Evolutionary conservation across 2,329 filamentous ascomycete genomes (phyloP).

Genomic region (Xylaria sp.): DNA sequence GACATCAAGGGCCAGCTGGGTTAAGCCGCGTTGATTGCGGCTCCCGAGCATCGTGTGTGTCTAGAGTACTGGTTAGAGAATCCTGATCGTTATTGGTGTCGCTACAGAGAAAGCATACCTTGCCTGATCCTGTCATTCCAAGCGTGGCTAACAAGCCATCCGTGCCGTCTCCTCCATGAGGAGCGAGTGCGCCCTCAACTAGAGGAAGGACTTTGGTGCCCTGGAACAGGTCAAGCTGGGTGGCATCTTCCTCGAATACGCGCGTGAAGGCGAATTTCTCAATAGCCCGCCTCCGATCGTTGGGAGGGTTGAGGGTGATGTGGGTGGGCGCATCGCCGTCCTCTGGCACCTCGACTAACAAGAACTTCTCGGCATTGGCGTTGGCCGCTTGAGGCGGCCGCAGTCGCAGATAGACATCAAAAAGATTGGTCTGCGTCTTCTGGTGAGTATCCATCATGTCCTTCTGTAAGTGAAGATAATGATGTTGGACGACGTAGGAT

Average conservation of each 20-base stretch:
- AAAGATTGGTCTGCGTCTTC: constrained; percentile 70
- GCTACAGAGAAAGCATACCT: constrained; percentile 66
- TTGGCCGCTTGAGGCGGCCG: constrained; percentile 69
- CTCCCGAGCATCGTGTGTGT: constrained; percentile 96
- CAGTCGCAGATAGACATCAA: constrained; percentile 90
- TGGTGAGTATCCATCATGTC: constrained; percentile 55
- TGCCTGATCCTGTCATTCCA: constrained; percentile 94
- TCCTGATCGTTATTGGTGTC: background rate
- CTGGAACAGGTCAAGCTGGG: constrained; percentile 87
- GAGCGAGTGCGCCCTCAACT: constrained; percentile 82
- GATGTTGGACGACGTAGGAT: background rate
- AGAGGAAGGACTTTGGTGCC: constrained; percentile 79
- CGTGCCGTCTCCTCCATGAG: constrained; percentile 78
- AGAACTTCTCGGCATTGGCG: constrained; percentile 72
- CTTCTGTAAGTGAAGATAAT: constrained; percentile 10
- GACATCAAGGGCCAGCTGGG: constrained; percentile 89
- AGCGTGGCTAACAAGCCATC: constrained; percentile 92
- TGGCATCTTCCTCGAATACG: constrained; percentile 88
- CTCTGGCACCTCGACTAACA: constrained; percentile 75
- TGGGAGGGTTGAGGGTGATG: constrained; percentile 82
- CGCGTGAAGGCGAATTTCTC: constrained; percentile 95
- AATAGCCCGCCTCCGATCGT: constrained; percentile 85
- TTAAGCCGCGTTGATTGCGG: constrained; percentile 84
- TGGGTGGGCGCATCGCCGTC: constrained; percentile 67
- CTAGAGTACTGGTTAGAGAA: constrained; percentile 58